Evolutionary conservation across 805 yeast species (phyloP), one percentile per base, ranked within the genome.

Genomic region (Lipomyces chichibuensis): DNA sequence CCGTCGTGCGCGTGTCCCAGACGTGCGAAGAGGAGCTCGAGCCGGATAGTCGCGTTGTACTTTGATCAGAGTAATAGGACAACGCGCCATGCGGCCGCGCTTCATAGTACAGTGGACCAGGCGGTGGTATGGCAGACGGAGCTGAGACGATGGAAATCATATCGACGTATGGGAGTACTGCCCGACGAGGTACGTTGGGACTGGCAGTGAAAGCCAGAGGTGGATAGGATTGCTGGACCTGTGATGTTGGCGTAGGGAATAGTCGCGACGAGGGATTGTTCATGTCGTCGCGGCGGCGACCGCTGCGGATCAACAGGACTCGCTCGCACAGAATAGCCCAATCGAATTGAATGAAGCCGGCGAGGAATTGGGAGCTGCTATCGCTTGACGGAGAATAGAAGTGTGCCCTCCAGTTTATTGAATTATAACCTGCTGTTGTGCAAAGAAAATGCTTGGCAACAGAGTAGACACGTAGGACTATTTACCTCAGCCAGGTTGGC

Each of bases 1-100:
- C 64, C 5, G 64, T 57, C 2, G 65, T 13, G 29, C 61, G 37
- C 43, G 39, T 33, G 37, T 39, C 35, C 65, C 60, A 56, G 32
- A 52, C 8, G 32, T n/a, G 59, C 29, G 56, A 25, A 43, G 27
- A 2, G 20, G 39, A 20, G 60, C 46, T 13, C 17, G 37, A 6
- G 59, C 25, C 20, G n/a, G 54, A 23, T 11, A 14, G 56, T 17
- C 37, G 57, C 20, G 55, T 43, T 23, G 55, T 4, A 5, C 17
- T 23, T 49, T n/a, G n/a, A 13, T 52, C 55, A 25, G 32, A 6
- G 33, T 25, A 29, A 14, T 25, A 9, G 9, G 55, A 17, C 27
- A 23, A 1, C 53, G 27, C 27, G 11, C 53, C 53, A 11, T 32
- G 23, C 55, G 55, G 55, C 35, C 55, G 55, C 32, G 27, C 55